Base-by-base conservation (phyloP, 208 protist genomes). In the Trypanosoma boissoni region DNA sequence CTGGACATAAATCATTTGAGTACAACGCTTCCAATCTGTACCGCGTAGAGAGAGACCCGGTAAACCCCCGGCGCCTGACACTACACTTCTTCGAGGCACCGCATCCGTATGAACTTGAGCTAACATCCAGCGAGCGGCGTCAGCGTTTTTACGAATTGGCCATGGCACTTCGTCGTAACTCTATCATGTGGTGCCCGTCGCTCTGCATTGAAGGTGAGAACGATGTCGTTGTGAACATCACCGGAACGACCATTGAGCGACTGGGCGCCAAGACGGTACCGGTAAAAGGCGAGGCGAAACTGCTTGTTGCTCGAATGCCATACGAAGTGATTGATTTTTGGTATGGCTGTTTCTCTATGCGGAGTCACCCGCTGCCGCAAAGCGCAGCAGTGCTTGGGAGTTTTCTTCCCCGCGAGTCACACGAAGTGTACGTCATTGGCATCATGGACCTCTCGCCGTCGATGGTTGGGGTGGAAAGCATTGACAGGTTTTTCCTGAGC, bases 291-390 rank as follows among this genome's bases (percentile, higher is more conserved):
- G 78, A 88, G 27, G 58, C 74, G 18, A 70, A 72, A 23, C 68
- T 94, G 51, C 78, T 72, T 36, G 76, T 88, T 21, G 67, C 83
- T 6, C 78, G 78, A 5, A 84, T 87, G 78, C 83, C 83, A 2
- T 89, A 88, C 51, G 87, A 94, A 41, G 78, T 94, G 37, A 69
- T 91, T 31, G 79, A 86, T 69, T 50, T 94, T 16, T 94, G 83
- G 83, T 83, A 73, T 53, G 83, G 82, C 21, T 89, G 79, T 64
- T 84, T 94, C 51, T 91, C 87, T 14, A 52, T 94, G 24, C 58
- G 79, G 1, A 50, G 59, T n/a, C 64, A 52, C 9, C 48, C 64
- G n/a, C 60, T 90, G 48, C 77, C 80, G 14, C 44, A 59, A 20
- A 86, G 68, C 61, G 52, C 65, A 2, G 76, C 74, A 3, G 72